Percentiles rank a stretch among this genome's conserved stretches.
These are phyloP conservation scores for Yarrowia sp. DNA, from an alignment of 805 yeast species.

Conservation along the genomic window DNA sequence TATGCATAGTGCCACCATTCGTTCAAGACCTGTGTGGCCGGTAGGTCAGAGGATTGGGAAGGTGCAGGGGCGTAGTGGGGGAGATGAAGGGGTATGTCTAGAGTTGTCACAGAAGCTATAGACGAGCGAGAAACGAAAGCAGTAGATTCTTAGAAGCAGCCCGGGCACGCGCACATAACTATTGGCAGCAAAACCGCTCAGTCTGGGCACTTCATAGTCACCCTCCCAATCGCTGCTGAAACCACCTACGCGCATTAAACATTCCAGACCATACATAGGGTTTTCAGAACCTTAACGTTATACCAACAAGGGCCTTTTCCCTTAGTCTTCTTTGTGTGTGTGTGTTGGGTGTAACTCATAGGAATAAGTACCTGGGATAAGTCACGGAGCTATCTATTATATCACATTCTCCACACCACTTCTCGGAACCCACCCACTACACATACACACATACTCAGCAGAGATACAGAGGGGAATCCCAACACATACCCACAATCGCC, in stretches of 20 bases:
- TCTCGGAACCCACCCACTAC: neutral
- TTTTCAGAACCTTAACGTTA: conserved; percentile 7
- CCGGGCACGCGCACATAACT: neutral
- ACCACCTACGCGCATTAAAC: conserved; percentile 22
- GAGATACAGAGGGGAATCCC: neutral
- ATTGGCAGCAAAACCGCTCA: neutral
- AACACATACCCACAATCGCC: neutral
- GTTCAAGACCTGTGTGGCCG: neutral
- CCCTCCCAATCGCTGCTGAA: neutral
- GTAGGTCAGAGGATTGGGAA: conserved; percentile 11
- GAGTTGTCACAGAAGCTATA: neutral
- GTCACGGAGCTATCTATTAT: neutral
- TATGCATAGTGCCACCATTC: neutral
- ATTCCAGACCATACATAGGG: conserved; percentile 7
- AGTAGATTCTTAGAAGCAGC: neutral
- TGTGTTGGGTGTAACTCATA: neutral
- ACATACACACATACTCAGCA: neutral
- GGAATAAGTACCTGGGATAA: neutral
- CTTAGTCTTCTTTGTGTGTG: conserved; percentile 3
- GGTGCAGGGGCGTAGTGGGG: conserved; percentile 5
- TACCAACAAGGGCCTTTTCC: conserved; percentile 15
- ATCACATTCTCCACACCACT: neutral
- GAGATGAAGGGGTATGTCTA: neutral
- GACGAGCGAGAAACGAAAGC: no score
- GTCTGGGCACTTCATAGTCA: neutral